These are phyloP conservation scores for Chlamydomonas incerta DNA, from an alignment of 139 green algal genomes.

Conservation along the genomic window DNA sequence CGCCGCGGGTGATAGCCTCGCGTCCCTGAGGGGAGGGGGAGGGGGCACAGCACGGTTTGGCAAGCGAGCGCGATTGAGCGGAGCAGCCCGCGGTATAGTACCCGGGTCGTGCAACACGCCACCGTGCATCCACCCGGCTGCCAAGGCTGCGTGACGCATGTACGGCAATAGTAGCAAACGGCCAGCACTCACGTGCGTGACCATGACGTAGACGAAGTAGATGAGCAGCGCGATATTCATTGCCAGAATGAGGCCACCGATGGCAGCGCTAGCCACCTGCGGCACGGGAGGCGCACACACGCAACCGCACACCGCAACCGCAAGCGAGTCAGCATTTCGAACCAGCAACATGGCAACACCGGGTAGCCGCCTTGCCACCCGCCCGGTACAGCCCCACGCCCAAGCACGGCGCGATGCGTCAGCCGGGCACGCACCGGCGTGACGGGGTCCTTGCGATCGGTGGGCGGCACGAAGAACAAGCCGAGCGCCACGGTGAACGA, in stretches of 20 bases:
- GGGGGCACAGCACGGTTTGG: background rate
- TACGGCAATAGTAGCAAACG: no score
- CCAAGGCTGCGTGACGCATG: no score
- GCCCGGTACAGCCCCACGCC: no score
- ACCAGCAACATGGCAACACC: no score
- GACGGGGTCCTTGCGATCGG: constrained; percentile 30
- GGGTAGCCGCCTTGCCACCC: no score
- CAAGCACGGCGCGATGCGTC: no score
- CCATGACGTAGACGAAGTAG: constrained; percentile 25
- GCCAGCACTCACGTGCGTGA: background rate
- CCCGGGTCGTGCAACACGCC: no score
- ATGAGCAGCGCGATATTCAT: constrained; percentile 3
- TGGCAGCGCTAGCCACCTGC: background rate
- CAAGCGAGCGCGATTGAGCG: no score
- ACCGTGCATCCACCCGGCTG: no score
- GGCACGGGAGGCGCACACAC: background rate
- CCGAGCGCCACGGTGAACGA: constrained; percentile 27
- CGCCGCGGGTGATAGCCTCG: background rate
- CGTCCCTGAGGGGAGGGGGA: background rate
- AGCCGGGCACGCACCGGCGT: background rate
- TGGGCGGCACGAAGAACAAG: constrained; percentile 34
- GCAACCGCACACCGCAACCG: no score
- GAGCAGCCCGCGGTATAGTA: no score
- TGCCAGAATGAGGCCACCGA: constrained; percentile 15
- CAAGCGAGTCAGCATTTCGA: no score